phyloP scores from a whole-genome alignment of 805 yeast species.

The Wickerhamiella qilinensis region DNA sequence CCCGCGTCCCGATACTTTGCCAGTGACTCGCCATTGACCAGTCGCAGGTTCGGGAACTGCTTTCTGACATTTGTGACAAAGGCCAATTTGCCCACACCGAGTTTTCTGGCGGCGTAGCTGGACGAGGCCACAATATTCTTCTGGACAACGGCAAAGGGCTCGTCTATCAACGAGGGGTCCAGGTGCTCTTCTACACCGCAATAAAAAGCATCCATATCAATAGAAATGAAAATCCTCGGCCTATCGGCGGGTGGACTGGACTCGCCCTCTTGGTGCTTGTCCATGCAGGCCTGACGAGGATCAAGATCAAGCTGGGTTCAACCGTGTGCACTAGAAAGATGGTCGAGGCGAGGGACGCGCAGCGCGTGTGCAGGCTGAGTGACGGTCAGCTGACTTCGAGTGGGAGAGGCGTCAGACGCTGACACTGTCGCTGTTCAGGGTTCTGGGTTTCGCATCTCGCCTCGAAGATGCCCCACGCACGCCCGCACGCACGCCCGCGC shows the following conservation, averaged over 20 bases:
- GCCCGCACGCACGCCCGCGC: too few relatives aligned
- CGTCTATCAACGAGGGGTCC: slow-evolving; percentile 15
- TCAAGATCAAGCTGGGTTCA: too few relatives aligned
- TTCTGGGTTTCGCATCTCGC: too few relatives aligned
- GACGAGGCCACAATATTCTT: slow-evolving; percentile 19
- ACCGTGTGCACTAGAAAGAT: too few relatives aligned
- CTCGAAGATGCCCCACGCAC: too few relatives aligned
- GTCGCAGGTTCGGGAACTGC: slow-evolving; percentile 13
- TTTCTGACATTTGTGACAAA: slow-evolving; percentile 8
- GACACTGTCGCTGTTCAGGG: too few relatives aligned
- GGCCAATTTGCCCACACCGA: slow-evolving; percentile 18
- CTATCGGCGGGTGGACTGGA: neutral
- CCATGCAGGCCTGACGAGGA: too few relatives aligned
- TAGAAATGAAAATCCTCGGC: slow-evolving; percentile 8
- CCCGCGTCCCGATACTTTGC: slow-evolving; percentile 19
- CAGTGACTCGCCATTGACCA: slow-evolving; percentile 20
- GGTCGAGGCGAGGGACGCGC: too few relatives aligned
- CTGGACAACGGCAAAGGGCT: slow-evolving; percentile 20
- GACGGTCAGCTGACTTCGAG: too few relatives aligned
- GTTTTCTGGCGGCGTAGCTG: slow-evolving; percentile 19
- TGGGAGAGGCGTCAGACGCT: too few relatives aligned
- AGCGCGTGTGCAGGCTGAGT: too few relatives aligned
- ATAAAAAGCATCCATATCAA: slow-evolving; percentile 23
- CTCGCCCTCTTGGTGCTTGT: too few relatives aligned
- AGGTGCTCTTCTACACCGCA: slow-evolving; percentile 20